Base-by-base conservation (phyloP, 2,329 filamentous ascomycete species). In the Fusarium irregulare region DNA sequence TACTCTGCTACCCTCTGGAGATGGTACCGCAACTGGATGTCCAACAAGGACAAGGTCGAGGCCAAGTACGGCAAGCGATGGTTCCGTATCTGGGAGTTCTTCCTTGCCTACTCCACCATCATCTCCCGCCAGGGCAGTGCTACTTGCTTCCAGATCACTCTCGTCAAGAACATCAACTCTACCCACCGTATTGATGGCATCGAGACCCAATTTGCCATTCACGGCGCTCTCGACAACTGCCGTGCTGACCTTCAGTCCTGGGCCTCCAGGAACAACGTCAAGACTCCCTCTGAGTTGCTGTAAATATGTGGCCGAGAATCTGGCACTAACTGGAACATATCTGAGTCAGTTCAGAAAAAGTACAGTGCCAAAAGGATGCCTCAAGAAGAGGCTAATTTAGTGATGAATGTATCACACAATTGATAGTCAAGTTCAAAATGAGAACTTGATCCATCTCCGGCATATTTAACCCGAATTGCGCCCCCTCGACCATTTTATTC, bases 1-100 rank as follows among this genome's bases (percentile, higher is more conserved):
- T 98, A 98, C 85, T 97, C 93, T 53, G 94, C 94, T 55, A 98
- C 96, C 28, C 85, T 99, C 68, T 98, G 96, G 96, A 89, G 93
- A 78, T 98, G 96, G 96, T 98, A 98, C 86, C 88, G 96, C 73
- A 98, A 98, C 88, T 98, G 96, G 96, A 88, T 98, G 80, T 93
- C 86, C 82, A 98, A 98, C 87, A 86, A 88, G 74, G 93, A 97
- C 63, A 97, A 97, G 85, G 92, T 98, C 67, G 89, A 92, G 81
- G 93, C 92, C 78, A 98, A 98, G 87, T 98, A 98, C 79, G 96
- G 96, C 77, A 90, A 92, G 78, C 88, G 93, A 78, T 99, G 96
- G 96, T 99, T 93, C 89, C 91, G 95, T 81, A 97, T 97, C 81
- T 97, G 94, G 93, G 93, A 97, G 79, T 94, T 90, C 84, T 97